Evolutionary conservation across 2,329 filamentous ascomycete genomes (phyloP), one percentile per base, ranked within the genome.

Genomic region (Apiospora phragmitis): DNA sequence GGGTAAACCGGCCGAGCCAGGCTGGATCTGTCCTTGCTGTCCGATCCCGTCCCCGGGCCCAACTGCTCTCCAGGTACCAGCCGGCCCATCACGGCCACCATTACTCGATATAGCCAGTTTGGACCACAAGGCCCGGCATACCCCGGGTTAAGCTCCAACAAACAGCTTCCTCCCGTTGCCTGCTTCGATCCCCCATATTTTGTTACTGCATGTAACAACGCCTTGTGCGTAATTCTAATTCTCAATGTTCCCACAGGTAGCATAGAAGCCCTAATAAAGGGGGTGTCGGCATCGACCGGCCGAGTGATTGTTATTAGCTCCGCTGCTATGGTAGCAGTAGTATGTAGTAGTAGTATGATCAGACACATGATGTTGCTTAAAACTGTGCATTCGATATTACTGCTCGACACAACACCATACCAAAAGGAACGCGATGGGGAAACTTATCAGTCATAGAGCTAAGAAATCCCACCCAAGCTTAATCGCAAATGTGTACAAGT

Each of bases 21-120:
- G 38, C 49, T 65, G 69, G 70, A 69, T 71, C 55, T 59, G 66
- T 9, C 51, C 65, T 51, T 68, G 69, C 62, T 71, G 67, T 71
- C 70, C 70, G 70, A 47, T 71, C 67, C 67, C 70, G 70, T 66
- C 59, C 32, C 69, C 70, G 67, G 70, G 32, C 59, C 70, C 70
- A 62, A 38, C 29, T 59, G 51, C 51, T 35, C 51, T 29, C 32
- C 51, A 59, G 26, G 26, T 29, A 35, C 55, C 49, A 55, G 49
- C 32, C 49, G n/a, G 47, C 47, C n/a, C 47, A 49, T 49, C n/a
- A 49, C 55, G 55, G 55, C 55, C 55, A 29, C 14, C 32, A 62
- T 62, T 62, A 38, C 55, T 62, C 55, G 32, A 62, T 62, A 62
- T 38, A 12, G 55, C 55, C 55, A 62, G 55, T 62, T 62, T 62